Conservation (phyloP, 257 asterid species). For the Fraxinus cuspidata region DNA sequence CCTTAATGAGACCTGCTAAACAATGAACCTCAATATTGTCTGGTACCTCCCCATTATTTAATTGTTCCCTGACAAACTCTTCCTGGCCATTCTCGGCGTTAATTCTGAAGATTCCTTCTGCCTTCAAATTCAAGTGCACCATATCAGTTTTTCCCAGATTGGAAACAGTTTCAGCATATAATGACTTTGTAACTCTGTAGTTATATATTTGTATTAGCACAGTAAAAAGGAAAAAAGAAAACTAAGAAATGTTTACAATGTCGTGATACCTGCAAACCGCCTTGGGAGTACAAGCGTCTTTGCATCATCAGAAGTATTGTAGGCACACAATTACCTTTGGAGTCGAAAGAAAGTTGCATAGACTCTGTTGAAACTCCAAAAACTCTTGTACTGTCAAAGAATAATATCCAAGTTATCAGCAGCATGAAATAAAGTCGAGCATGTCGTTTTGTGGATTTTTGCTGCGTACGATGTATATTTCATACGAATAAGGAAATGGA, state of each 20-base stretch:
- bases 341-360: conserved; percentile 91
- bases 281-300: conserved; percentile 65
- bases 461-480: not conserved
- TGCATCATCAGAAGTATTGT: conserved; percentile 91
- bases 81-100: conserved; percentile 73
- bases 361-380: conserved; percentile 94
- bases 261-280: conserved; percentile 72
- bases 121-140: conserved; percentile 35
- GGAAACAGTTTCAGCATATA: not conserved
- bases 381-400: conserved; percentile 60
- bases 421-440: not conserved
- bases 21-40: conserved; percentile 73
- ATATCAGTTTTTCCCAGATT: not conserved
- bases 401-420: conserved; percentile 11
- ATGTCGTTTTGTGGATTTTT: not conserved
- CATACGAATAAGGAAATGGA: not conserved
- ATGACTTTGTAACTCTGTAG: not conserved
- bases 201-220: not conserved
- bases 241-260: not conserved
- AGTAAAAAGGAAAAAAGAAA: not conserved
- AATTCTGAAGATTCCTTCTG: conserved; percentile 81
- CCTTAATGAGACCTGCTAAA: conserved; percentile 81
- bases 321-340: conserved; percentile 83
- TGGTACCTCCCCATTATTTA: conserved; percentile 63
- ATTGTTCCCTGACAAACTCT: conserved; percentile 62